Evolutionary conservation across 495 filamentous ascomycete genomes (phyloP), one percentile per base, ranked within the genome.

Genomic region (Glarea lozoyensis): DNA sequence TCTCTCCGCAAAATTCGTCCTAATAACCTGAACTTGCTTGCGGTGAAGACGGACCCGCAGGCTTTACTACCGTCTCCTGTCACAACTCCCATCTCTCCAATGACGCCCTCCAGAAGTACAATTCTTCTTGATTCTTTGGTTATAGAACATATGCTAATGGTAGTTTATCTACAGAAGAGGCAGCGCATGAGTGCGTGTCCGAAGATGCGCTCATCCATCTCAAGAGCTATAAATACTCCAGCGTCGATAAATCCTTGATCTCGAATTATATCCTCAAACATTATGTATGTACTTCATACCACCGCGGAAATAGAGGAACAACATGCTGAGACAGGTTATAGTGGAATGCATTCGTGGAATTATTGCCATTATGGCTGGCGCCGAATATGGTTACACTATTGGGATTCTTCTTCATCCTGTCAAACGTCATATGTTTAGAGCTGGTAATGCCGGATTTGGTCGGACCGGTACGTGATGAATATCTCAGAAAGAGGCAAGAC

Each of bases 341-440:
- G 90, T 98, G 92, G 92, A 97, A 95, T 76, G 88, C 82, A 37
- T 92, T 92, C 53, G 93, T 96, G 47, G 78, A 94, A 60, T 61
- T 97, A 23, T 63, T 98, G 50, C 92, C 92, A 43, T 62, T 94
- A 75, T 98, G 89, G 88, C 72, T 98, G 23, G 93, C 93, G 10
- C 92, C 92, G 6, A 98, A 98, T 60, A 89, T 94, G 77, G 90
- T 98, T 25, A 98, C 92, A 50, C 77, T 98, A 7, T 60, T 98
- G 17, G 92, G 92, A 43, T 97, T 98, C 75, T 77, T 84, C 63
- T 97, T 86, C 65, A 94, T 98, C 51, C 66, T 98, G 11, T 76
- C 65, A 36, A 96, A 98, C 58, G 82, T 98, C 42, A 76, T 72
- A 36, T 68, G 88, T 38, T 70, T 96, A 42, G 78, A 82, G 37